Evolutionary conservation across 305 asterid species (phyloP).

Genomic region (Fraxinus floribunda): DNA sequence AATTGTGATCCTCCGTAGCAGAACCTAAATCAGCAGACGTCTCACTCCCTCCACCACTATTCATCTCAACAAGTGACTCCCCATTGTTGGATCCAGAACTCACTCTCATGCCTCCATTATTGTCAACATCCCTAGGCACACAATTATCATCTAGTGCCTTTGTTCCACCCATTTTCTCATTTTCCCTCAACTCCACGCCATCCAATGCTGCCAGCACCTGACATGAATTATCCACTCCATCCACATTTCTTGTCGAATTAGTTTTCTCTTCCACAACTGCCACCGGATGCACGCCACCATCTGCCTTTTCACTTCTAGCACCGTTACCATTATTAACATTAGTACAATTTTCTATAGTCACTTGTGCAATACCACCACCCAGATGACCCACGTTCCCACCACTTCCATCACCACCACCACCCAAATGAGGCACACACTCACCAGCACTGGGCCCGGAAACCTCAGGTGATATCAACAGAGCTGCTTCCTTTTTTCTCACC

Average conservation of each 20-base stretch:
- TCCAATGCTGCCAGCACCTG: conserved; percentile 55
- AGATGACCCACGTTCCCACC: conserved; percentile 1
- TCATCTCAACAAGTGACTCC: conserved; percentile 22
- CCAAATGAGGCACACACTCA: background rate
- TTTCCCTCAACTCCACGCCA: conserved; percentile 59
- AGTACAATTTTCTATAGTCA: conserved; percentile 22
- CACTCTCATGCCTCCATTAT: conserved; percentile 18
- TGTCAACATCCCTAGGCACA: conserved; percentile 47
- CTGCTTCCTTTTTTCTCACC: conserved; percentile 39
- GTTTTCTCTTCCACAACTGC: conserved; percentile 27
- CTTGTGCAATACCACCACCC: background rate
- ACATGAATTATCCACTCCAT: conserved; percentile 40
- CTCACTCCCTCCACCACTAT: conserved; percentile 17
- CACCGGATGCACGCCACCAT: conserved; percentile 21
- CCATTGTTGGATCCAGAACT: conserved; percentile 18
- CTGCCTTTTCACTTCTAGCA: conserved; percentile 25
- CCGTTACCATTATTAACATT: conserved; percentile 21
- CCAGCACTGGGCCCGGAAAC: conserved; percentile 5
- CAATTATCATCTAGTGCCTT: conserved; percentile 22
- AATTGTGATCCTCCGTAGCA: conserved; percentile 23
- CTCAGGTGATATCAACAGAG: background rate
- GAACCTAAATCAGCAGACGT: conserved; percentile 24
- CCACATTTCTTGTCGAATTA: conserved; percentile 20
- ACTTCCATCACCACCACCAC: conserved; percentile 13
- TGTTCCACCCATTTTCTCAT: conserved; percentile 27